Evolutionary conservation across 2,329 filamentous ascomycete genomes (phyloP).

Genomic region (Ascochyta koolunga): DNA sequence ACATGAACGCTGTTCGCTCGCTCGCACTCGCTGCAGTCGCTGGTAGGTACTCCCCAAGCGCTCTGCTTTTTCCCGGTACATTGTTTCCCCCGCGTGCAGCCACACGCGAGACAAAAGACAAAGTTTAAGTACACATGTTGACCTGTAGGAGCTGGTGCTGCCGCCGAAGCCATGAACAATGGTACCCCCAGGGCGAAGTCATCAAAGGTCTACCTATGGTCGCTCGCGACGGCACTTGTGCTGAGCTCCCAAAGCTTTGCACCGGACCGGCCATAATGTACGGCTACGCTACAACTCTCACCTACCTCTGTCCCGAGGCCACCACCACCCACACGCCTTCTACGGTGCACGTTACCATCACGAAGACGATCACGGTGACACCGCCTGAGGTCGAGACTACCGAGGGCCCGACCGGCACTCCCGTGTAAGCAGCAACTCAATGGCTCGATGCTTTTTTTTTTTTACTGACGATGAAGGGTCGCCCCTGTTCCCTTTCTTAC

Average conservation of each 20-base stretch:
- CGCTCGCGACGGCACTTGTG: conserved; percentile 17
- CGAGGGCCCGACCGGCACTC: not conserved
- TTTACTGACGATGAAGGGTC: not conserved
- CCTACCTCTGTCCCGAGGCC: conserved; percentile 30
- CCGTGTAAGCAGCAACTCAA: not conserved
- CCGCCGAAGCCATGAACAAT: conserved; percentile 13
- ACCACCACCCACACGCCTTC: conserved; percentile 5
- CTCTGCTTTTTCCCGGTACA: not conserved
- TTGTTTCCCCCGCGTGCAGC: not conserved
- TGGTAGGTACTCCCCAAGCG: conserved; percentile 13
- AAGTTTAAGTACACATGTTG: not conserved
- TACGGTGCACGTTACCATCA: conserved; percentile 27
- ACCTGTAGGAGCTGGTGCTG: conserved; percentile 17
- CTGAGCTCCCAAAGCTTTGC: conserved; percentile 27
- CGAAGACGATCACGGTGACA: conserved; percentile 24
- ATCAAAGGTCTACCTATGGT: conserved; percentile 6
- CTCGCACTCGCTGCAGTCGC: conserved; percentile 16
- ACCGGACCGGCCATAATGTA: conserved; percentile 24
- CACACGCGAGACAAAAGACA: conserved; percentile 1
- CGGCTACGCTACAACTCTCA: conserved; percentile 25
- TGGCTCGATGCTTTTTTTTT: not conserved
- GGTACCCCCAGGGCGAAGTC: conserved; percentile 6
- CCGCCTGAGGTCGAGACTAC: not conserved
- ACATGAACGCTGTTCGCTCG: conserved; percentile 18
- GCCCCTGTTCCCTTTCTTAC: not conserved